phyloP scores from a whole-genome alignment of 2,329 filamentous ascomycete genomes.

The Juglanconis sp. region DNA sequence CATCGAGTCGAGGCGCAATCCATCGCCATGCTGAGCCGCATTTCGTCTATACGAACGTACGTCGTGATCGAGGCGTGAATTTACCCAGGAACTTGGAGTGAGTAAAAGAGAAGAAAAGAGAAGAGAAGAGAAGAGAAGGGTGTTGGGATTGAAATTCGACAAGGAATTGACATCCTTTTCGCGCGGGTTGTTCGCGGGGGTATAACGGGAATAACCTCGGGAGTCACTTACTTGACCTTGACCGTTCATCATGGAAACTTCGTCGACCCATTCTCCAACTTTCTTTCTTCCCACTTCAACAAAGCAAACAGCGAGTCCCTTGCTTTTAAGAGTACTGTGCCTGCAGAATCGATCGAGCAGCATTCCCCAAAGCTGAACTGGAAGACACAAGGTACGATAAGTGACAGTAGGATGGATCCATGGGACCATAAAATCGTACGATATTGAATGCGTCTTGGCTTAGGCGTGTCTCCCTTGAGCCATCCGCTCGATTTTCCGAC shows the following conservation, averaged over 20 bases:
- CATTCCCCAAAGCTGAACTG: background rate
- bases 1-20: no score
- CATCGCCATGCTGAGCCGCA: background rate
- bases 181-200: no score
- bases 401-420: background rate
- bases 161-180: no score
- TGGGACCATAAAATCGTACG: background rate
- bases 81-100: no score
- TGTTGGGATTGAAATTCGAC: background rate
- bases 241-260: background rate
- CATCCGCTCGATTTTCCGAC: constrained; percentile 2
- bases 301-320: background rate
- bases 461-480: background rate
- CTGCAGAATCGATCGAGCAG: background rate
- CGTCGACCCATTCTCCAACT: background rate
- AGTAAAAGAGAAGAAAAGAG: background rate
- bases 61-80: no score
- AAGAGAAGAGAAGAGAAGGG: background rate
- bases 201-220: no score
- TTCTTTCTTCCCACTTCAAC: background rate
- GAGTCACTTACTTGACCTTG: background rate
- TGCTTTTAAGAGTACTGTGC: background rate
- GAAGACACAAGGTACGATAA: no score
- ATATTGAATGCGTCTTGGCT: background rate
- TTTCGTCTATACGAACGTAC: background rate